Evolutionary conservation across 768 basidiomycete species (phyloP).

Genomic region (Kwoniella sp.): DNA sequence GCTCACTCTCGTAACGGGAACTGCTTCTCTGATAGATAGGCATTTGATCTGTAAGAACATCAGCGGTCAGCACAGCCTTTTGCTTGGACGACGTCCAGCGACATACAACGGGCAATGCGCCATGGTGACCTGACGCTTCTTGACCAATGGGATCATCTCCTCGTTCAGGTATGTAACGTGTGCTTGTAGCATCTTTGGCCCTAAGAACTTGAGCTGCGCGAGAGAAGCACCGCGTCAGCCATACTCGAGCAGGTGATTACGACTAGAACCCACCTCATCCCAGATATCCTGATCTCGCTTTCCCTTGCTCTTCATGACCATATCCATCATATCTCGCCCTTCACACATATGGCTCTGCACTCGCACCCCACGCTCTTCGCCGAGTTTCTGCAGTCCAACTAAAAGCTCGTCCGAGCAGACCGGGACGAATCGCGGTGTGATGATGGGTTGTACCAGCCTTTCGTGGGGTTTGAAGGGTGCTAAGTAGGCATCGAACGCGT

Average conservation of each 20-base stretch:
- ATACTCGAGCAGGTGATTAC: neutral
- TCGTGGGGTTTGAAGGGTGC: slow-evolving; percentile 53
- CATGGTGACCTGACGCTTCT: slow-evolving; percentile 58
- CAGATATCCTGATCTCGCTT: slow-evolving; percentile 71
- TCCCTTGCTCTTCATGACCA: slow-evolving; percentile 61
- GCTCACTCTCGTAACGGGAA: slow-evolving; percentile 40
- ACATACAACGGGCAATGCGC: slow-evolving; percentile 72
- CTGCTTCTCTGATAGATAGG: slow-evolving; percentile 64
- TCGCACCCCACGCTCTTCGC: slow-evolving; percentile 54
- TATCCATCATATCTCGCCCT: slow-evolving; percentile 68
- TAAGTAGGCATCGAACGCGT: slow-evolving; percentile 54
- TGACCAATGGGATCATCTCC: slow-evolving; percentile 57
- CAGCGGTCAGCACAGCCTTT: neutral
- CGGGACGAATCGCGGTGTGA: slow-evolving; percentile 86
- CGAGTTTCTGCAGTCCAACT: slow-evolving; percentile 59
- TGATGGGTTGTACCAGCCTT: slow-evolving; percentile 68
- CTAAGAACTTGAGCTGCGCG: slow-evolving; percentile 62
- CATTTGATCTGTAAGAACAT: slow-evolving; percentile 58
- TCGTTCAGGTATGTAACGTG: slow-evolving; percentile 78
- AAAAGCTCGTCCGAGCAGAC: slow-evolving; percentile 75
- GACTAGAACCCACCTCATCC: slow-evolving; percentile 55
- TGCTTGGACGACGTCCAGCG: too few relatives aligned
- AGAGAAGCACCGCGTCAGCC: too few relatives aligned
- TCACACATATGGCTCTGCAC: slow-evolving; percentile 83
- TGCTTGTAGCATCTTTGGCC: slow-evolving; percentile 68